Conservation (phyloP, 495 filamentous ascomycete species). For the Penicillium maclennaniae region DNA sequence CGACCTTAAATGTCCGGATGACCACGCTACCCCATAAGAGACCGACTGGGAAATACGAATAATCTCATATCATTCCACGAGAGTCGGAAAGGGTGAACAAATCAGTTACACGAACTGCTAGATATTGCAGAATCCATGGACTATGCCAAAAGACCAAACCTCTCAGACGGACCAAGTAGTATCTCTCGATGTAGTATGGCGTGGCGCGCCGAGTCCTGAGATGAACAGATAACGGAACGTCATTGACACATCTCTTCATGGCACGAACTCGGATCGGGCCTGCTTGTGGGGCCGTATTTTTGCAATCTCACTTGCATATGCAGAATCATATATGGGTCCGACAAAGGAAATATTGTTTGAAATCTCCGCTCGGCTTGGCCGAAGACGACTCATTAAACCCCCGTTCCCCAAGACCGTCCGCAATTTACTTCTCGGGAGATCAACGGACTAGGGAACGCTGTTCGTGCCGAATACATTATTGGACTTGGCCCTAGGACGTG, state of each 20-base stretch:
- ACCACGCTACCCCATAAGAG: conserved; percentile 2
- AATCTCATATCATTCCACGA: too few species aligned
- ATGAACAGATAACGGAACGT: background rate
- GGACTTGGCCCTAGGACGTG: background rate
- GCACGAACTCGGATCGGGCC: background rate
- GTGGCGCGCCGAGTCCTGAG: background rate
- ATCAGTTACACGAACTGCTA: background rate
- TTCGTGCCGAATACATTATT: background rate
- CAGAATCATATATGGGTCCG: background rate
- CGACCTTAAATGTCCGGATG: conserved; percentile 4
- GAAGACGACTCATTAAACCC: conserved; percentile 4
- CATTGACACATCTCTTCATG: background rate
- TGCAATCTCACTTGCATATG: conserved; percentile 6
- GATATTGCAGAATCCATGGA: background rate
- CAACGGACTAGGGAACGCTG: conserved; percentile 2
- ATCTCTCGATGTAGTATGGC: background rate
- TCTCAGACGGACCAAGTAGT: background rate
- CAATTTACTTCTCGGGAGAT: conserved; percentile 12
- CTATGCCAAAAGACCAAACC: background rate
- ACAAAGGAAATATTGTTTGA: background rate
- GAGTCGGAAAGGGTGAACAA: background rate
- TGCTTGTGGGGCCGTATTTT: background rate
- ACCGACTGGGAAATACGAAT: background rate
- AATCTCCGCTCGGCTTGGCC: background rate
- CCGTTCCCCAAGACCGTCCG: conserved; percentile 16